A percentile compares a stretch with the other conserved stretches of the same genome.
phyloP scores from a whole-genome alignment of 768 basidiomycete genomes.

The Trametes maxima region DNA sequence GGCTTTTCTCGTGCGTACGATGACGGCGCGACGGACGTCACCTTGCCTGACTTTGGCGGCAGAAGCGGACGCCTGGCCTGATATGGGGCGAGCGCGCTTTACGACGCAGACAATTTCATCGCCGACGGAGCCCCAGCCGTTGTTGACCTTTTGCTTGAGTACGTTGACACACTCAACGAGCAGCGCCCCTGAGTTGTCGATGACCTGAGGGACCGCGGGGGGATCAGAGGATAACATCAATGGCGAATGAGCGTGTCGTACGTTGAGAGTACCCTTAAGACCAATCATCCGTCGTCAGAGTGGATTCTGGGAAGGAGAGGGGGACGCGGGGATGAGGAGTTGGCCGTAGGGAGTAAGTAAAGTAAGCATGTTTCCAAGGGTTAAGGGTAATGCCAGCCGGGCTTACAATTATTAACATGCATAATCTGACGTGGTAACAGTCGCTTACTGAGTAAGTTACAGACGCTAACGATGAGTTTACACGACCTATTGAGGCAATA shows the following conservation, averaged over 20 bases:
- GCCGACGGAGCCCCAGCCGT: conserved; percentile 90
- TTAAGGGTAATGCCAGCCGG: not conserved
- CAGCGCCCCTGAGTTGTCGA: conserved; percentile 96
- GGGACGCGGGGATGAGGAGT: not conserved
- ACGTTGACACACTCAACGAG: conserved; percentile 96
- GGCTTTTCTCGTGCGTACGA: conserved; percentile 89
- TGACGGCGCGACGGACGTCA: conserved; percentile 93
- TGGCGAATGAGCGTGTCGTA: conserved; percentile 37
- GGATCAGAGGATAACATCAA: not conserved
- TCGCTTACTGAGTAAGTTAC: too few species aligned
- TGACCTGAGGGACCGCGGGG: conserved; percentile 57
- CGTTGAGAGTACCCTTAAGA: conserved; percentile 90
- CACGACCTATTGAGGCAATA: not conserved
- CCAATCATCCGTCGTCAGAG: conserved; percentile 72
- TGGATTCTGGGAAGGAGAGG: not conserved
- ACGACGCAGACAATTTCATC: conserved; percentile 97
- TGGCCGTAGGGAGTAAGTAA: not conserved
- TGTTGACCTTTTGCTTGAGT: conserved; percentile 93
- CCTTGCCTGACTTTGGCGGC: conserved; percentile 91
- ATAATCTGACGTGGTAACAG: too few species aligned
- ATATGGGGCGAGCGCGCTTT: conserved; percentile 84
- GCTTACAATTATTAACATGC: too few species aligned
- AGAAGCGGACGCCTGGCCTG: conserved; percentile 64
- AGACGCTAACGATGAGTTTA: not conserved
- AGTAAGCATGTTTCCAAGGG: not conserved